Percentiles rank a stretch among this genome's conserved stretches.
These are phyloP conservation scores for Boletus huronensis DNA, from an alignment of 768 basidiomycete genomes.

Conservation along the genomic window DNA sequence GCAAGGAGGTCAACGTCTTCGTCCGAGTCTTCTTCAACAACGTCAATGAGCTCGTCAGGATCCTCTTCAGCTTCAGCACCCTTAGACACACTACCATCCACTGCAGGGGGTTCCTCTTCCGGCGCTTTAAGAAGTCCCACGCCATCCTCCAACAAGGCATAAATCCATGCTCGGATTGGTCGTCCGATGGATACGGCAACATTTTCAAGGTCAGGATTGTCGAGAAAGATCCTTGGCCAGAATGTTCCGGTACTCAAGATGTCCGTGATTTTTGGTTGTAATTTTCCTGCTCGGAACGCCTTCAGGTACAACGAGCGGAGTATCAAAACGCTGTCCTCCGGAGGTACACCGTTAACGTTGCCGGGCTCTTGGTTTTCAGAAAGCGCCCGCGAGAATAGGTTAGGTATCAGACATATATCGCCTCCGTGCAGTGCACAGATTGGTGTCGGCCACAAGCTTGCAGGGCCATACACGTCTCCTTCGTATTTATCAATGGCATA, in stretches of 20 bases:
- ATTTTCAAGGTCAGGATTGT: slow-evolving; percentile 71
- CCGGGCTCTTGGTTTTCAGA: slow-evolving; percentile 21
- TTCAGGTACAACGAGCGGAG: slow-evolving; percentile 53
- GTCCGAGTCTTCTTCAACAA: slow-evolving; percentile 57
- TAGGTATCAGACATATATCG: slow-evolving; percentile 53
- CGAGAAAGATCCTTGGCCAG: slow-evolving; percentile 74
- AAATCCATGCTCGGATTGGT: slow-evolving; percentile 61
- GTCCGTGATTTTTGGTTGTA: slow-evolving; percentile 59
- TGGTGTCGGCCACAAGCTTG: slow-evolving; percentile 50
- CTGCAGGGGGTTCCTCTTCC: slow-evolving; percentile 6
- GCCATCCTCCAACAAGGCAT: slow-evolving; percentile 64
- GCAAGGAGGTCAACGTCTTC: slow-evolving; percentile 54
- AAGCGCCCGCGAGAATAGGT: slow-evolving; percentile 46
- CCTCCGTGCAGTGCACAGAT: slow-evolving; percentile 62
- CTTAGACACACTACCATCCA: slow-evolving; percentile 21
- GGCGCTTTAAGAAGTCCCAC: slow-evolving; percentile 52
- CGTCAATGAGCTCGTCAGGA: slow-evolving; percentile 63
- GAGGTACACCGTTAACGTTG: not conserved
- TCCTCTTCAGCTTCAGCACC: slow-evolving; percentile 43
- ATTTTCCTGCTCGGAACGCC: slow-evolving; percentile 58
- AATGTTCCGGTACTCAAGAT: slow-evolving; percentile 57
- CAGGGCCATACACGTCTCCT: slow-evolving; percentile 36
- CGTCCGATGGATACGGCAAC: slow-evolving; percentile 60
- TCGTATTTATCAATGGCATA: slow-evolving; percentile 69
- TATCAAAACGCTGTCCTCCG: slow-evolving; percentile 15